These are phyloP conservation scores for Centella asiatica DNA, from an alignment of 129 eudicot species.

Conservation along the genomic window DNA sequence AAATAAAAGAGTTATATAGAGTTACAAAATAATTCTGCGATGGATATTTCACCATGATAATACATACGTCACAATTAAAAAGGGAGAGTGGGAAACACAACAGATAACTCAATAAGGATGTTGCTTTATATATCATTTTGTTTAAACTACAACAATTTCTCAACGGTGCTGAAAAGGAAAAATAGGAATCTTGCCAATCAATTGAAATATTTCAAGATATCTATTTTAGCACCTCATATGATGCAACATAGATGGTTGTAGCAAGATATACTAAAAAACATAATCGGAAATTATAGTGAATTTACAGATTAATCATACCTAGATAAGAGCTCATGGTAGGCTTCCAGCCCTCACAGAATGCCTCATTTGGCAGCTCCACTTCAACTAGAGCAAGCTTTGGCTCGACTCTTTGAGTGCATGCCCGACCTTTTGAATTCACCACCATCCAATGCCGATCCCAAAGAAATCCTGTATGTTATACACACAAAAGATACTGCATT, in stretches of 20 bases:
- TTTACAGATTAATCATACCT: slow-evolving; percentile 23
- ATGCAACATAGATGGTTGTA: no score
- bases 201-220: no score
- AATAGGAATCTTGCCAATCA: no score
- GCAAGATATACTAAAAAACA: neutral
- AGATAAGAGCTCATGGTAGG: slow-evolving; percentile 47
- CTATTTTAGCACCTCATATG: no score
- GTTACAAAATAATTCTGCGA: neutral
- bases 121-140: no score
- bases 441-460: slow-evolving; percentile 94
- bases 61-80: no score
- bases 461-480: slow-evolving; percentile 39
- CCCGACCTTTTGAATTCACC: slow-evolving; percentile 68
- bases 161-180: no score
- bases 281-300: neutral
- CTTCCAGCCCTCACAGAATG: slow-evolving; percentile 50
- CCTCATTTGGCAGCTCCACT: slow-evolving; percentile 68
- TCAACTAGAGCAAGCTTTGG: slow-evolving; percentile 76
- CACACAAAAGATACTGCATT: neutral
- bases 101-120: no score
- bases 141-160: no score
- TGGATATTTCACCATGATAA: no score
- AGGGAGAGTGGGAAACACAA: no score
- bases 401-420: slow-evolving; percentile 66
- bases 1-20: no score